Conservation (phyloP, 371 early-diverging fungal species). For the Actinomortierella wolfii region DNA sequence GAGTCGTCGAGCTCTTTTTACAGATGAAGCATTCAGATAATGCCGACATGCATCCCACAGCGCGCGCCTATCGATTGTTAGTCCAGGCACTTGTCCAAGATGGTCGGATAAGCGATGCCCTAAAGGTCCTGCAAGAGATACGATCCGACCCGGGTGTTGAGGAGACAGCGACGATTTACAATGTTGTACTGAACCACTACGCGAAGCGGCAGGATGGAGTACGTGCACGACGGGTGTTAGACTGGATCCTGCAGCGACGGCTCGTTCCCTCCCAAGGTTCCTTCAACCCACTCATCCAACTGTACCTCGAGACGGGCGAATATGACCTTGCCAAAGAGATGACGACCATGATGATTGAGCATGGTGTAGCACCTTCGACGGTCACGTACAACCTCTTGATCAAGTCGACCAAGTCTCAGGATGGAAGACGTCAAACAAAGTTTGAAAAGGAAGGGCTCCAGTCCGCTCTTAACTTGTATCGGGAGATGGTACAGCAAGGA, state of each 20-base stretch:
- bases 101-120: constrained; percentile 33
- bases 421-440: background rate
- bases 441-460: too few species aligned
- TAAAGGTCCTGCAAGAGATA: constrained; percentile 27
- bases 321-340: constrained; percentile 30
- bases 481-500: constrained; percentile 18
- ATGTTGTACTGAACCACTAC: constrained; percentile 39
- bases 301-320: constrained; percentile 27
- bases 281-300: constrained; percentile 36
- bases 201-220: constrained; percentile 29
- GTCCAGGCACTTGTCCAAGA: constrained; percentile 21
- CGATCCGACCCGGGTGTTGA: background rate
- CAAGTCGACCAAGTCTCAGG: constrained; percentile 22
- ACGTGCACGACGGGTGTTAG: constrained; percentile 28
- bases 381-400: constrained; percentile 45
- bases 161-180: constrained; percentile 26
- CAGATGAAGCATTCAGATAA: constrained; percentile 27
- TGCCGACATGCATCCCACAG: constrained; percentile 15
- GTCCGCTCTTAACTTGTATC: constrained; percentile 20
- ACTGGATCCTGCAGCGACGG: constrained; percentile 29
- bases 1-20: constrained; percentile 25
- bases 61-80: constrained; percentile 28
- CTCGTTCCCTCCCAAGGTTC: constrained; percentile 28
- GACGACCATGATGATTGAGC: constrained; percentile 24
- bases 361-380: constrained; percentile 30